Conservation (phyloP, 495 filamentous ascomycete species). For the Lentithecium fluviatile region DNA sequence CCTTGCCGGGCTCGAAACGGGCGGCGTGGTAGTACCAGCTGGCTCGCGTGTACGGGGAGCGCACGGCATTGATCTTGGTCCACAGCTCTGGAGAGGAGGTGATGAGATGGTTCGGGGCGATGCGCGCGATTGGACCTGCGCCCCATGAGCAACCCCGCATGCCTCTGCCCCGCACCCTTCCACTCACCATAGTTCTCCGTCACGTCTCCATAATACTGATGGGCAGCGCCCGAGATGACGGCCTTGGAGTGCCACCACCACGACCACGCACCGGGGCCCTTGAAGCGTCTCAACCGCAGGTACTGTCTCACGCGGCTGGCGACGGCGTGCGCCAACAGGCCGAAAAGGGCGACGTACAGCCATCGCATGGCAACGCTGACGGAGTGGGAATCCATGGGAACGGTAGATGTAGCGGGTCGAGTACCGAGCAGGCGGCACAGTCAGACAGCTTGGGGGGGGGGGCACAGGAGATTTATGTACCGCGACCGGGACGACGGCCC, state of each 20-base stretch:
- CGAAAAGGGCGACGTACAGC: constrained; percentile 8
- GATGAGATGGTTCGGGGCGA: constrained; percentile 39
- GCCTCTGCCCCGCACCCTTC: not conserved
- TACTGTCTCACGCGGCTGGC: constrained; percentile 14
- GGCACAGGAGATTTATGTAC: too few relatives aligned
- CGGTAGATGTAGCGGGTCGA: not conserved
- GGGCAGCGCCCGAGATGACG: constrained; percentile 36
- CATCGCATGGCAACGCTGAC: not conserved
- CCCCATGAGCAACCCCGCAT: not conserved
- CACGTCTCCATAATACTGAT: constrained; percentile 40
- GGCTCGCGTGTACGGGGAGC: constrained; percentile 31
- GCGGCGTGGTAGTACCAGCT: constrained; percentile 40
- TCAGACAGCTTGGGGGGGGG: too few relatives aligned
- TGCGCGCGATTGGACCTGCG: constrained; percentile 38
- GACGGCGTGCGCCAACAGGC: not conserved
- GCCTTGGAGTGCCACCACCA: constrained; percentile 41
- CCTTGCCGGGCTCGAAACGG: constrained; percentile 32
- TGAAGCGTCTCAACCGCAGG: constrained; percentile 27
- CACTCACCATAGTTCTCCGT: constrained; percentile 42
- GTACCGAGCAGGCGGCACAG: too few relatives aligned
- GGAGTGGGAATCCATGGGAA: not conserved
- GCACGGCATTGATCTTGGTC: constrained; percentile 35
- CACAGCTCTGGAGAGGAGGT: constrained; percentile 38
- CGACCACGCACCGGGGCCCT: constrained; percentile 31
- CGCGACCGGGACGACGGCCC: too few relatives aligned